Base-by-base conservation (phyloP, 352 stramenopile genomes). In the Pythium aphanidermatum region DNA sequence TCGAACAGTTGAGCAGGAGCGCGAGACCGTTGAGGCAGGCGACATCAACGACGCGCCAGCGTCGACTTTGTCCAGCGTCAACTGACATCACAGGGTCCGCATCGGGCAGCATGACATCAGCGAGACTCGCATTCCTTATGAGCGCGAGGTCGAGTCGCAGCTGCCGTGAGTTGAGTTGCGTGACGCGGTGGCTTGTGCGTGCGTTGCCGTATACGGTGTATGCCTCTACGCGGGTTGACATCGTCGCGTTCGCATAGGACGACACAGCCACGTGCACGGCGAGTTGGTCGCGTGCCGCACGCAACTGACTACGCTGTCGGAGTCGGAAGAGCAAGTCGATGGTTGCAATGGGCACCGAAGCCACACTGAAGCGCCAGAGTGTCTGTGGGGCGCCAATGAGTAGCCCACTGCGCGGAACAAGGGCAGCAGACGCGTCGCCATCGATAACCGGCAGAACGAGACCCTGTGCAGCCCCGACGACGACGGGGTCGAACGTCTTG, bases 121-220 rank as follows among this genome's bases (percentile, higher is more conserved):
- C 12, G 5, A 38, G 47, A 14, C 35, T 53, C 2, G 13, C 2
- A 27, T 65, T 57, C n/a, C 43, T 38, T 3, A n/a, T 16, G 20
- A 74, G 57, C 9, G 29, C 38, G n/a, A 73, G 20, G 11, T 44
- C 36, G 23, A 73, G 20, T 45, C 41, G 49, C 28, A 68, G 21
- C 10, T 56, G 47, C 9, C 57, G 58, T 6, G 28, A 14, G 11
- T 41, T 20, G 3, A 59, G 9, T 11, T 21, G 47, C 5, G 12
- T 31, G 11, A 51, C 45, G 13, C 24, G 33, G 32, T 67, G 57
- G 2, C 16, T 21, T 1, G 63, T 30, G 13, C 43, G 51, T n/a
- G 53, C 32, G 32, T 68, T 73, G 5, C 63, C 59, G 39, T 73
- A 73, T 1, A 69, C 8, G 9, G 36, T 56, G 30, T 54, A 70